Conservation (phyloP, 805 yeast species). For the Cyberlindnera maclurae region DNA sequence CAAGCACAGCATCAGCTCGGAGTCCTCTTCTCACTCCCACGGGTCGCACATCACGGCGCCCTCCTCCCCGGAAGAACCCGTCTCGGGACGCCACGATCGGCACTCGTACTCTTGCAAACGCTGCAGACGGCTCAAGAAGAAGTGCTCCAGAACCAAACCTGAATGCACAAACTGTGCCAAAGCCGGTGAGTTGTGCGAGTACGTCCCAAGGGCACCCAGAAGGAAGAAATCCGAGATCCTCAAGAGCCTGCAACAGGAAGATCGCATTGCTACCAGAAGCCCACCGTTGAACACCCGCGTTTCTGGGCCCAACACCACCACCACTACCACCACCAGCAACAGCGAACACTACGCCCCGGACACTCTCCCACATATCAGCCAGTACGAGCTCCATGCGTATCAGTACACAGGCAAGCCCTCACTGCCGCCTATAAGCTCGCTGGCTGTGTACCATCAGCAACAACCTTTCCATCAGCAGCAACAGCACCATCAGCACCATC, state of each 20-base stretch:
- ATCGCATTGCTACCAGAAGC: neutral
- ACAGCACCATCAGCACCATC: neutral
- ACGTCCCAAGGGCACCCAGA: constrained; percentile 37
- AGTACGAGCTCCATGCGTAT: neutral
- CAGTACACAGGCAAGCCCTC: neutral
- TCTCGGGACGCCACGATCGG: constrained; percentile 6
- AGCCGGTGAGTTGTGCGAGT: constrained; percentile 33
- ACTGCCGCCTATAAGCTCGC: constrained; percentile 5
- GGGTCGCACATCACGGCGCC: neutral
- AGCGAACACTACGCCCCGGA: neutral
- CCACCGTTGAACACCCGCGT: too few relatives aligned
- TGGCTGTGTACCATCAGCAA: constrained; percentile 2
- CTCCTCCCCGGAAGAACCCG: constrained; percentile 2
- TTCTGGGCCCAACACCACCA: neutral
- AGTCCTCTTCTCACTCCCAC: neutral
- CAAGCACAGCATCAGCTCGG: constrained; percentile 1
- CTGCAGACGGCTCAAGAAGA: constrained; percentile 43
- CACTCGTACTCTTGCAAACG: constrained; percentile 35
- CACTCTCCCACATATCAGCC: neutral
- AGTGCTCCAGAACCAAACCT: constrained; percentile 39
- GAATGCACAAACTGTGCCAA: constrained; percentile 36
- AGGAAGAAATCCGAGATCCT: constrained; percentile 27
- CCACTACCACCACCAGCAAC: constrained; percentile 1
- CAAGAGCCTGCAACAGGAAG: constrained; percentile 20
- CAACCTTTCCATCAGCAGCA: neutral